Base-by-base conservation (phyloP, 805 yeast species). In the Cyberlindnera galapagoensis region DNA sequence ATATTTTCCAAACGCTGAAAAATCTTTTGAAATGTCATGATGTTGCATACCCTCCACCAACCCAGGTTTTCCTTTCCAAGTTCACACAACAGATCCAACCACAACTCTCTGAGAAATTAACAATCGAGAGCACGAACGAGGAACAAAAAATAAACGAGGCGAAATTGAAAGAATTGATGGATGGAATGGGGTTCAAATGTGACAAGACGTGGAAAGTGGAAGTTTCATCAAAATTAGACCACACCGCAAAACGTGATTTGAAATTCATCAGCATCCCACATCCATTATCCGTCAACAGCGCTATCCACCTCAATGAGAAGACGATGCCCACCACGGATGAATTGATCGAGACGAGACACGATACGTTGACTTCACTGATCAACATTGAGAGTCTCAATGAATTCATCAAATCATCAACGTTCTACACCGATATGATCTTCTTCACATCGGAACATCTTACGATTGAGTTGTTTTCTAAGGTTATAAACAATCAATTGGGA, bases 181-280 rank as follows among this genome's bases (percentile, higher is more conserved):
- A 18, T n/a, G 29, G 23, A 19, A 22, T 35, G 19, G 8, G 7
- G 2, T 12, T 15, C 9, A 30, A 28, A 24, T 39, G 39, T 20
- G 24, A 39, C 3, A 15, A 23, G 9, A 4, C 20, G 11, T 11
- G 9, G 16, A 9, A 24, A 12, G 11, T 19, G 13, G 23, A 18
- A 19, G 21, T 27, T 5, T 18, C 15, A 12, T 18, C 30, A 11
- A 15, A 30, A 27, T 17, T 25, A 22, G 15, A 12, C 17, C 14
- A 13, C n/a, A 9, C 11, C n/a, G 15, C 13, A 5, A 26, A 9
- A 21, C n/a, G n/a, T n/a, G 9, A 18, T 12, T 14, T 46, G n/a
- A 46, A 37, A n/a, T 15, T 46, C 7, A 32, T 46, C 9, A 11
- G 39, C 1, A 11, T 43, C 2, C 50, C 50, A 24, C 50, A 46